phyloP scores from a whole-genome alignment of 352 stramenopile species.

The Pythium biforme region DNA sequence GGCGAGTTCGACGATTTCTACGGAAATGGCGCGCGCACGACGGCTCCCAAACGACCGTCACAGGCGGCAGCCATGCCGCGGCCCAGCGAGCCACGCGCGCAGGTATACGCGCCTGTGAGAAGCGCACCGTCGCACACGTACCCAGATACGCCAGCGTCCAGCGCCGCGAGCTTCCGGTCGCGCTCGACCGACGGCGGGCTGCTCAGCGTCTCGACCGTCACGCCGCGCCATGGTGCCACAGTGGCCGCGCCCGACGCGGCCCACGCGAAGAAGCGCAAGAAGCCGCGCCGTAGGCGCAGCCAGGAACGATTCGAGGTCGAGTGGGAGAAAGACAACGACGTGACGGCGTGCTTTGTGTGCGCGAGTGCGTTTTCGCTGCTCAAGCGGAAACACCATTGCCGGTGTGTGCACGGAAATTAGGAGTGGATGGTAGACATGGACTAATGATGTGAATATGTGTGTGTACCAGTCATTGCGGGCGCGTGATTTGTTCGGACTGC shows the following conservation, averaged over 20 bases:
- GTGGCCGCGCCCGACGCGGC: slow-evolving; percentile 18
- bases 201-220: slow-evolving; percentile 6
- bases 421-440: neutral
- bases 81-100: neutral
- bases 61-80: slow-evolving; percentile 12
- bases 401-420: slow-evolving; percentile 26
- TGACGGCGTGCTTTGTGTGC: slow-evolving; percentile 53
- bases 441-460: neutral
- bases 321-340: slow-evolving; percentile 54
- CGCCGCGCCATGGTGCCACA: neutral
- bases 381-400: slow-evolving; percentile 75
- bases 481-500: slow-evolving; percentile 77
- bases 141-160: slow-evolving; percentile 25
- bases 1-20: slow-evolving; percentile 82
- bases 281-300: slow-evolving; percentile 43
- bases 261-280: slow-evolving; percentile 19
- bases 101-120: neutral
- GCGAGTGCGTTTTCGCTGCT: slow-evolving; percentile 59
- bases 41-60: slow-evolving; percentile 3
- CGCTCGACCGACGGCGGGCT: slow-evolving; percentile 15
- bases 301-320: slow-evolving; percentile 63
- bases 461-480: slow-evolving; percentile 45
- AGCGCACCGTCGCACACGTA: slow-evolving; percentile 14
- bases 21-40: slow-evolving; percentile 19
- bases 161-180: slow-evolving; percentile 27